Conservation (phyloP, 2,329 filamentous ascomycete genomes). For the Leptoxyphium fumago region DNA sequence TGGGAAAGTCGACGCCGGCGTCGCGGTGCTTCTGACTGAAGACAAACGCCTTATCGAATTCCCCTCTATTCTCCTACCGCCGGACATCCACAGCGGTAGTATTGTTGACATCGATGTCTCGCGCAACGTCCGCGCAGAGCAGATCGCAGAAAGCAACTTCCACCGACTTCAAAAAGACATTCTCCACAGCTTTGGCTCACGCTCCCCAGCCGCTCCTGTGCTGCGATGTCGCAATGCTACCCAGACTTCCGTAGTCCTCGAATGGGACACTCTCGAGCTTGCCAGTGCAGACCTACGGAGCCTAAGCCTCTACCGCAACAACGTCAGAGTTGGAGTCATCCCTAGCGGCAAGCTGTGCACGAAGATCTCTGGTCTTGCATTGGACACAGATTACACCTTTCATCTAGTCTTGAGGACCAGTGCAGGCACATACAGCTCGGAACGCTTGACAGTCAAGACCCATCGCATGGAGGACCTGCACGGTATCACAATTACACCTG, state of each 20-base stretch:
- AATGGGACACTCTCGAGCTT: constrained; percentile 91
- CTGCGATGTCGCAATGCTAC: constrained; percentile 93
- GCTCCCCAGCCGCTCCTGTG: constrained; percentile 59
- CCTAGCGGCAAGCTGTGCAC: constrained; percentile 84
- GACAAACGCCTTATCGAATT: constrained; percentile 99
- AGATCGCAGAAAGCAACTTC: constrained; percentile 60
- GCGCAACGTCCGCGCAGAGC: constrained; percentile 70
- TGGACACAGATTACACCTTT: constrained; percentile 92
- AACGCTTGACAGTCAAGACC: constrained; percentile 72
- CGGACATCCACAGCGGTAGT: constrained; percentile 86
- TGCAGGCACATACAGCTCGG: constrained; percentile 72
- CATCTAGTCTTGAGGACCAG: constrained; percentile 82
- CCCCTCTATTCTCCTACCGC: constrained; percentile 88
- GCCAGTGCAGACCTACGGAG: constrained; percentile 85
- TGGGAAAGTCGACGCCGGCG: constrained; percentile 97
- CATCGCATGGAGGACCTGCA: constrained; percentile 98
- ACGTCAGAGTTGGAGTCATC: constrained; percentile 90
- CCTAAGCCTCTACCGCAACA: constrained; percentile 85
- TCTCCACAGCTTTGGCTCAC: constrained; percentile 68
- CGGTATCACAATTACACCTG: constrained; percentile 87
- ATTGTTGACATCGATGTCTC: constrained; percentile 96
- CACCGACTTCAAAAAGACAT: constrained; percentile 77
- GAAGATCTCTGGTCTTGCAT: constrained; percentile 90
- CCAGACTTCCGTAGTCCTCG: constrained; percentile 93
- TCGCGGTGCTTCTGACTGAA: constrained; percentile 89